Evolutionary conservation across 768 basidiomycete genomes (phyloP).

Genomic region (Sarcomyxa edulis): DNA sequence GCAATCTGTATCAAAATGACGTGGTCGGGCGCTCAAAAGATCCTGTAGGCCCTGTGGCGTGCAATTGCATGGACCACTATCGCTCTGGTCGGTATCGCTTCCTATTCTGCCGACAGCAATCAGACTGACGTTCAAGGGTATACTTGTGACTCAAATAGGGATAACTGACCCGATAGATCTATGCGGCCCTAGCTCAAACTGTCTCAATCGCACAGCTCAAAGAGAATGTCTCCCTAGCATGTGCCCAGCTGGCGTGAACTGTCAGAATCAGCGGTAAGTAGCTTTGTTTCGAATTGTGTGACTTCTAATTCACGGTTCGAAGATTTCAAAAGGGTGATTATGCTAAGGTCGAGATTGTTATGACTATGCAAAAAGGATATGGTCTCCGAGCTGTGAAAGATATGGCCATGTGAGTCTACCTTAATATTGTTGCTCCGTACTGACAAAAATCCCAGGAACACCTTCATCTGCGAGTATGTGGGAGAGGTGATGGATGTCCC

Average conservation of each 20-base stretch:
- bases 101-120: conserved; percentile 2
- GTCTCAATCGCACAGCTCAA: conserved; percentile 95
- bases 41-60: conserved; percentile 88
- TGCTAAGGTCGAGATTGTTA: conserved; percentile 81
- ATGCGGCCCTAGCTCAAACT: conserved; percentile 86
- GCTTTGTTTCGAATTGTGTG: neutral
- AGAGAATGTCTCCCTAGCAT: conserved; percentile 92
- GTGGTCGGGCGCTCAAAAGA: conserved; percentile 85
- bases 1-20: conserved; percentile 85
- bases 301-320: neutral
- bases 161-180: conserved; percentile 57
- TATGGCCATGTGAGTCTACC: conserved; percentile 51
- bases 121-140: too few relatives aligned
- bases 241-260: conserved; percentile 76
- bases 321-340: conserved; percentile 90
- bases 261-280: conserved; percentile 91
- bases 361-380: conserved; percentile 94
- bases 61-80: conserved; percentile 90
- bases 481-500: conserved; percentile 99
- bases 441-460: conserved; percentile 65
- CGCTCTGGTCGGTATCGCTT: conserved; percentile 62
- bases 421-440: too few relatives aligned
- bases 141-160: conserved; percentile 36
- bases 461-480: conserved; percentile 96
- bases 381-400: conserved; percentile 77